Evolutionary conservation across 2,329 filamentous ascomycete genomes (phyloP).

Genomic region (Venturia aucupariae): DNA sequence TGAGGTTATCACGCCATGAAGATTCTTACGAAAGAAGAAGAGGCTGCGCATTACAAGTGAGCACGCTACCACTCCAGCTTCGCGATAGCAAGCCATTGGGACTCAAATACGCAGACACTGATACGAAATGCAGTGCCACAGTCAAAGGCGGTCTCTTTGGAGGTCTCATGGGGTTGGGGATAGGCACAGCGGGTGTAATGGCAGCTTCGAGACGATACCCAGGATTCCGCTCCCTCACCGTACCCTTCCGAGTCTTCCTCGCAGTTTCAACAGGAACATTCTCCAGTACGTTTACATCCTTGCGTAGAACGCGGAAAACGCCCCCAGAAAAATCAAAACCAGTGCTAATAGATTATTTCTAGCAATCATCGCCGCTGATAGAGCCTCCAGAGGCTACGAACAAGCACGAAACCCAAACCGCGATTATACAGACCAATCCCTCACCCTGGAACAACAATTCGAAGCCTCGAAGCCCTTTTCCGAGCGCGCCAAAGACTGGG

Average conservation of each 20-base stretch:
- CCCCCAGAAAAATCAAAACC: no score
- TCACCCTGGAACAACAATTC: constrained; percentile 46
- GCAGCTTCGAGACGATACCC: constrained; percentile 61
- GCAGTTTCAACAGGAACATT: constrained; percentile 76
- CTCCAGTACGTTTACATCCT: constrained; percentile 41
- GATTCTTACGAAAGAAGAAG: constrained; percentile 89
- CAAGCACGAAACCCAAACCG: constrained; percentile 54
- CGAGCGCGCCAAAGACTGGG: constrained; percentile 62
- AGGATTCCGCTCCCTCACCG: constrained; percentile 69
- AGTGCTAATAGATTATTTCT: not conserved
- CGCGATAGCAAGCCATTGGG: not conserved
- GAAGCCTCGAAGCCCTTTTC: constrained; percentile 46
- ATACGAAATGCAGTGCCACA: constrained; percentile 47
- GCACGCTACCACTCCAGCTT: constrained; percentile 19
- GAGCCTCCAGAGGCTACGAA: constrained; percentile 63
- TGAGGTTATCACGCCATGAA: constrained; percentile 59
- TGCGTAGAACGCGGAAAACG: not conserved
- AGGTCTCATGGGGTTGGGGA: constrained; percentile 55
- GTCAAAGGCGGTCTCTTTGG: constrained; percentile 71
- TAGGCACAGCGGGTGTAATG: constrained; percentile 60
- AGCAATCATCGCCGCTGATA: constrained; percentile 75
- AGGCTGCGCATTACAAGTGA: constrained; percentile 71
- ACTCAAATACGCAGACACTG: not conserved
- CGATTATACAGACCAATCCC: constrained; percentile 52
- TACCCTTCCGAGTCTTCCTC: constrained; percentile 88